These are phyloP conservation scores for Cryptosporidium andersoni DNA, from an alignment of 169 alveolate species.

Conservation along the genomic window DNA sequence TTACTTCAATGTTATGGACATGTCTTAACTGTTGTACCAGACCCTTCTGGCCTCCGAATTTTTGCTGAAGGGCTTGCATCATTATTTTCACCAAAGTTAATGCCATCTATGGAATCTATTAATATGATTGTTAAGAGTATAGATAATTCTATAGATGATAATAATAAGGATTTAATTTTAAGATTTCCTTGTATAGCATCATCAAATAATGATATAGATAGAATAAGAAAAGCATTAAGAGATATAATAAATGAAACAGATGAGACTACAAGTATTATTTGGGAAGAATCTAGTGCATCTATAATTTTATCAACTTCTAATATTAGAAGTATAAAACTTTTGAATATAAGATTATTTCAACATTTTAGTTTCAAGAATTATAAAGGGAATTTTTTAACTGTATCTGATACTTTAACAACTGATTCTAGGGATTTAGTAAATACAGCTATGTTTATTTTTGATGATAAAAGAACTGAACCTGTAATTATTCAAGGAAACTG, in stretches of 20 bases:
- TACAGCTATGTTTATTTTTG: slow-evolving; percentile 58
- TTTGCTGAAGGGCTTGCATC: slow-evolving; percentile 54
- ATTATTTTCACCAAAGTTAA: slow-evolving; percentile 30
- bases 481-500: slow-evolving; percentile 33
- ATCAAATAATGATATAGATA: neutral
- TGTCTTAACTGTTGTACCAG: slow-evolving; percentile 58
- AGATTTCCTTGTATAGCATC: slow-evolving; percentile 52
- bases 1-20: slow-evolving; percentile 44
- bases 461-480: slow-evolving; percentile 54
- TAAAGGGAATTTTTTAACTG: neutral
- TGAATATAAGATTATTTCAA: slow-evolving; percentile 41
- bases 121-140: neutral
- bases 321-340: slow-evolving; percentile 6
- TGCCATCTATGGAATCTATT: slow-evolving; percentile 37
- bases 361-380: slow-evolving; percentile 24
- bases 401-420: neutral
- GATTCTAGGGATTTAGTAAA: slow-evolving; percentile 14
- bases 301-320: neutral
- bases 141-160: neutral
- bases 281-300: slow-evolving; percentile 7
- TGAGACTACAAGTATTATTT: neutral
- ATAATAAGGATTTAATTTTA: neutral
- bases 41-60: slow-evolving; percentile 46
- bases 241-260: neutral
- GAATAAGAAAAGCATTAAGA: neutral